Base-by-base conservation (phyloP, 2,329 filamentous ascomycete species). In the Alternaria consortialis region DNA sequence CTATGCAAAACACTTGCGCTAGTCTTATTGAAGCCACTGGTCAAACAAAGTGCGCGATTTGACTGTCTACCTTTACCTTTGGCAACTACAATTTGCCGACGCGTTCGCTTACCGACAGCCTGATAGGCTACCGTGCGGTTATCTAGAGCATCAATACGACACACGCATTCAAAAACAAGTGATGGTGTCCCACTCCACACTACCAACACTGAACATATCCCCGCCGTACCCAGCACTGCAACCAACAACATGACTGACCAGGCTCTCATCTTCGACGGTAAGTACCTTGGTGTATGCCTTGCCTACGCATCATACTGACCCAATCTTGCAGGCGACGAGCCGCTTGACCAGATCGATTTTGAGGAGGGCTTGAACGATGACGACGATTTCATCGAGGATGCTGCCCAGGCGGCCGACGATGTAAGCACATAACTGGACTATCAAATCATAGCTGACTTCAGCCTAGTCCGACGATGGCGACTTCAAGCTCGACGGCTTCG, bases 401-500 rank as follows among this genome's bases (percentile, higher is more conserved):
- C 56, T 25, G 31, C 11, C 34, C 29, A 62, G 17, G 23, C 17
- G 11, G 44, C 29, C 27, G 52, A 64, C 13, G 40, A 66, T 32
- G 68, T 68, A 44, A 25, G 53, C 32, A 36, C 2, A 47, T 0
- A 5, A 15, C 2, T 27, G 9, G 25, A 15, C 4, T 9, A 11
- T 44, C 23, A 0, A 11, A 47, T 2, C 1, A 4, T 25, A 37
- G 34, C 60, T 70, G 12, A 69, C 50, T 36, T 20, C 2, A 2
- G 12, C 7, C 7, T 27, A 70, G 65, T 50, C 53, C 6, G 53
- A 68, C 0, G 61, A 67, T 7, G 65, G 68, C 9, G 64, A 64
- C 25, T 65, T 67, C 62, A 59, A 57, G 46, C 68, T 74, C 17
- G 64, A 72, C 34, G 63, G 57, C 47, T 68, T 53, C 43, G 57